Evolutionary conservation across 768 basidiomycete species (phyloP), one percentile per base, ranked within the genome.

Genomic region (Jaapia argillacea): DNA sequence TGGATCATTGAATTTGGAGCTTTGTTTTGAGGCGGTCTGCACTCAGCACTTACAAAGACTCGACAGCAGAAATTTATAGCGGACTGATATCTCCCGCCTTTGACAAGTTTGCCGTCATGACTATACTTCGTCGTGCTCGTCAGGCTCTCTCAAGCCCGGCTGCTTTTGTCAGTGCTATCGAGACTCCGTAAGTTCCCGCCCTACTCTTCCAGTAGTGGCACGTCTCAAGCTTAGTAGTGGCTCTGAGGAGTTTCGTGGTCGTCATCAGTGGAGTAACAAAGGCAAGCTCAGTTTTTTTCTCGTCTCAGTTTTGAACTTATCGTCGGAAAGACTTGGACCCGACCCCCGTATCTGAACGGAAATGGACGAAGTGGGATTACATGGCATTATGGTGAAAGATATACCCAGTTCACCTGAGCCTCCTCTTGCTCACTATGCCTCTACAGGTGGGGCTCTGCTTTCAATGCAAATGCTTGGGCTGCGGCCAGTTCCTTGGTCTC

Each of bases 401-500:
- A 16, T 33, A 33, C 10, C 10, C 10, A 10, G 28, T 33, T 10
- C 16, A 33, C 10, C 28, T 33, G 10, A 16, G 10, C 10, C 10
- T 16, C 10, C 28, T 33, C 10, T 10, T 16, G 10, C 10, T 10
- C 10, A 16, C 28, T 10, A 16, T 16, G 28, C 28, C 10, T 10
- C 16, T 33, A 33, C 28, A 33, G 28, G 28, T 38, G 37, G 37
- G 37, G 37, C 37, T 38, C 10, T 7, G 12, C 37, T 7, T 38
- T 38, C 37, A 38, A 38, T 22, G 37, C 37, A 21, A 38, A 38
- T 21, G 37, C 37, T 13, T 53, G 54, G 54, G 44, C 54, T 14
- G 47, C 45, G 25, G 54, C 51, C 21, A 48, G 51, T n/a, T 51
- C 54, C 27, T 50, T 55, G 16, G 45, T 55, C 23, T 47, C 50